Conservation (phyloP, 2,329 filamentous ascomycete species). For the Calonectria honghensis region DNA sequence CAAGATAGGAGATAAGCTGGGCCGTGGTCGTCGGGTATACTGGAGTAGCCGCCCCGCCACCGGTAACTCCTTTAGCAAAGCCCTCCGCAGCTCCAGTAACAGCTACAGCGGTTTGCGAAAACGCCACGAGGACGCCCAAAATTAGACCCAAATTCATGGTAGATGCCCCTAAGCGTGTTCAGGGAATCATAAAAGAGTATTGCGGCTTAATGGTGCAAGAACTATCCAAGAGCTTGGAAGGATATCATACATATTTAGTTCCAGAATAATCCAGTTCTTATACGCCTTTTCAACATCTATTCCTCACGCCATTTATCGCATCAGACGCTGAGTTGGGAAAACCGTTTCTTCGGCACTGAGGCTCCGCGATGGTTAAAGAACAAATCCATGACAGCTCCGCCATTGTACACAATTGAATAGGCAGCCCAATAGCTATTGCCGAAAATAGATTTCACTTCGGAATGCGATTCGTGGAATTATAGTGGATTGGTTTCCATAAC, state of each 20-base stretch:
- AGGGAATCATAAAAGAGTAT: background rate
- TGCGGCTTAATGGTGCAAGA: background rate
- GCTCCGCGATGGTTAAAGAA: conserved; percentile 11
- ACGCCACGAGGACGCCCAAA: conserved; percentile 7
- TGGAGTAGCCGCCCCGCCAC: conserved; percentile 72
- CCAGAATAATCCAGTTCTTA: background rate
- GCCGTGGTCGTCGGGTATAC: conserved; percentile 71
- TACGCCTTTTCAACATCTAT: background rate
- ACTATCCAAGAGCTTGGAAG: background rate
- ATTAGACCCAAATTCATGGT: background rate
- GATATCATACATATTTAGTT: background rate
- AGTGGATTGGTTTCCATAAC: background rate
- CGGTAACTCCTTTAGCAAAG: conserved; percentile 72
- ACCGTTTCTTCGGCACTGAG: background rate
- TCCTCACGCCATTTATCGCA: background rate
- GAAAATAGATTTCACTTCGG: background rate
- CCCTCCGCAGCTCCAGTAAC: conserved; percentile 63
- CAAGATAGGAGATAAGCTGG: conserved; percentile 75
- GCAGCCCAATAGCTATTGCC: background rate
- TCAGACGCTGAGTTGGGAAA: background rate
- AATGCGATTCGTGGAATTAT: conserved; percentile 14
- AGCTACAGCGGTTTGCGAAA: background rate
- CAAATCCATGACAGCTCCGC: background rate
- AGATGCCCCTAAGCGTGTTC: background rate
- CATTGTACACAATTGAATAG: background rate